A percentile compares a stretch with the other conserved stretches of the same genome.
phyloP scores from a whole-genome alignment of 495 filamentous ascomycete species.

The Talaromyces borbonicus region DNA sequence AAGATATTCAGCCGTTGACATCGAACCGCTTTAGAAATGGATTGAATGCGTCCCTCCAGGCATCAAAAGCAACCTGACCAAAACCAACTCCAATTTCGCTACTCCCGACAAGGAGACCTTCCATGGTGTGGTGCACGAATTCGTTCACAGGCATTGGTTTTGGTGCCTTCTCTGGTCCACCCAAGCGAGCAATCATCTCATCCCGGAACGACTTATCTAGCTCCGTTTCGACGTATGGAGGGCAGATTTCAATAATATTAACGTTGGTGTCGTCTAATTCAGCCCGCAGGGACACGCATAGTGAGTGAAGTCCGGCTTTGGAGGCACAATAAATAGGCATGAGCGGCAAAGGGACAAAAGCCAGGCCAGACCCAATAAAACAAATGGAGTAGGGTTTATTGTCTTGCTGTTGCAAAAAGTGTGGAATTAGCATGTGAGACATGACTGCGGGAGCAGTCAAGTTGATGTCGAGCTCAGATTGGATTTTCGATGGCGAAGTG shows the following conservation, averaged over 20 bases:
- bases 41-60: no score
- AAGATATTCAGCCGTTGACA: no score
- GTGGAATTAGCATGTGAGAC: conserved; percentile 17
- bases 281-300: conserved; percentile 17
- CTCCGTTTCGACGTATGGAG: conserved; percentile 28
- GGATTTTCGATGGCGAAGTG: conserved; percentile 14
- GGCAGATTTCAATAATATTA: conserved; percentile 15
- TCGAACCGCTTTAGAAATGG: no score
- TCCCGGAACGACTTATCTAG: conserved; percentile 20
- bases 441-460: conserved; percentile 23
- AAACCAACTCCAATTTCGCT: conserved; percentile 24
- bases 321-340: conserved; percentile 27
- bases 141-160: conserved; percentile 17
- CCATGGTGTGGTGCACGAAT: conserved; percentile 14
- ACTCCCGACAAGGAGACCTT: conserved; percentile 9
- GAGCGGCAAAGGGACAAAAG: conserved; percentile 20
- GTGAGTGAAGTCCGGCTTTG: conserved; percentile 24
- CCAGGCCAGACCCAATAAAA: conserved; percentile 24
- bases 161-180: conserved; percentile 18
- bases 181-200: conserved; percentile 11
- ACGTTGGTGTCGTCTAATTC: conserved; percentile 14
- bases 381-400: no score
- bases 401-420: conserved; percentile 17
- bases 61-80: conserved; percentile 13
- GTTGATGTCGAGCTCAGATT: conserved; percentile 18